Conservation (phyloP, 2,329 filamentous ascomycete species). For the Penicillium sp. region DNA sequence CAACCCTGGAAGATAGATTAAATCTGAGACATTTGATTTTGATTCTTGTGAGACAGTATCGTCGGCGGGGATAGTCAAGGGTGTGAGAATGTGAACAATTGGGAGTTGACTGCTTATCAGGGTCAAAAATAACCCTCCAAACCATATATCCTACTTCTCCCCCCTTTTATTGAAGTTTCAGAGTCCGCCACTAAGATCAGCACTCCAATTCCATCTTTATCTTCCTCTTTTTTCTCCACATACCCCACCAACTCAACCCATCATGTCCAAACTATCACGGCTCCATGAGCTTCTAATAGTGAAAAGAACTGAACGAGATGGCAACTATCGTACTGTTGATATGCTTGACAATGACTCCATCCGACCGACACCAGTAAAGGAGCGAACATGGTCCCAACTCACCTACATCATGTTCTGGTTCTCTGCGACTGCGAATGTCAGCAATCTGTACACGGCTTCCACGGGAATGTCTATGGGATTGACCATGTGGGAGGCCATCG, state of each 20-base stretch:
- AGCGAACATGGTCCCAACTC: slow-evolving; percentile 43
- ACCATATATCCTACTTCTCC: not conserved
- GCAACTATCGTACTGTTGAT: slow-evolving; percentile 9
- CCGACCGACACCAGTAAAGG: slow-evolving; percentile 38
- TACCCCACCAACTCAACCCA: not conserved
- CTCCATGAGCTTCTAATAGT: slow-evolving; percentile 18
- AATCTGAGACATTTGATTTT: not conserved
- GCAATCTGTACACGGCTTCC: slow-evolving; percentile 41
- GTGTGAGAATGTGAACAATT: not conserved
- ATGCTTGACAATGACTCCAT: slow-evolving; percentile 44
- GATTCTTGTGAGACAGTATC: not conserved
- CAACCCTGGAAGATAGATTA: not conserved
- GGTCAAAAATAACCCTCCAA: not conserved
- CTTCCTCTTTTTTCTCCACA: not conserved
- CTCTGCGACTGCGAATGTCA: slow-evolving; percentile 38
- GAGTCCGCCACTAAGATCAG: not conserved
- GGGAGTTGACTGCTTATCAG: not conserved
- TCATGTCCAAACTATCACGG: slow-evolving; percentile 3
- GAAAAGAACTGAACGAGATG: slow-evolving; percentile 20
- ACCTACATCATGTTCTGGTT: slow-evolving; percentile 49
- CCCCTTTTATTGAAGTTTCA: not conserved
- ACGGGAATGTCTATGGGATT: slow-evolving; percentile 46
- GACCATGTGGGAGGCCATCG: slow-evolving; percentile 51
- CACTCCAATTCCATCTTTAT: not conserved
- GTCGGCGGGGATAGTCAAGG: too few species aligned